Conservation (phyloP, 306 rosid genomes). For the Vigna hirtella region DNA sequence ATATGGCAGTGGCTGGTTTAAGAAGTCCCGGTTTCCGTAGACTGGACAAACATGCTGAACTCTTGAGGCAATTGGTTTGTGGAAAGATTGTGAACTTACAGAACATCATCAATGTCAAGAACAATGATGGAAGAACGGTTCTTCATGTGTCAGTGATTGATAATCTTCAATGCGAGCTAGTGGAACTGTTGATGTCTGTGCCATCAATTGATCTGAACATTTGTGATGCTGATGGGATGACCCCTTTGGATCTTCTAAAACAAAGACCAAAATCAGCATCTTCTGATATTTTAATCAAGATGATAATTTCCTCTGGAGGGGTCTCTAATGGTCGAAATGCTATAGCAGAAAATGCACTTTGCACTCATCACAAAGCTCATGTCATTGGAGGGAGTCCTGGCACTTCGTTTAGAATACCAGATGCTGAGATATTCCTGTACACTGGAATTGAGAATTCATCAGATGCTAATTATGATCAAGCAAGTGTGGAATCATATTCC, state of each 20-base stretch:
- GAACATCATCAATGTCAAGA: constrained; percentile 68
- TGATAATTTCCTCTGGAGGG: constrained; percentile 75
- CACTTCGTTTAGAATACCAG: constrained; percentile 87
- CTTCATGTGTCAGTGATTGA: constrained; percentile 78
- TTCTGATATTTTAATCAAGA: constrained; percentile 78
- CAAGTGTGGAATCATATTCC: constrained; percentile 50
- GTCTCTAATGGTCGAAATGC: constrained; percentile 49
- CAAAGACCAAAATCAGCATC: constrained; percentile 66
- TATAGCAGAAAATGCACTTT: constrained; percentile 52
- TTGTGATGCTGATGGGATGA: constrained; percentile 70
- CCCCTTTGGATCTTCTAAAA: constrained; percentile 81
- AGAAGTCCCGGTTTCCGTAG: constrained; percentile 80
- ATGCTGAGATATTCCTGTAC: constrained; percentile 88
- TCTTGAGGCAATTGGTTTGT: constrained; percentile 61
- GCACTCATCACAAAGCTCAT: constrained; percentile 58
- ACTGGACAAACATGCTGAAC: constrained; percentile 76
- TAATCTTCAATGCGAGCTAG: constrained; percentile 64
- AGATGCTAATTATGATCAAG: constrained; percentile 55
- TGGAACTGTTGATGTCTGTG: constrained; percentile 72
- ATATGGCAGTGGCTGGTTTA: constrained; percentile 90
- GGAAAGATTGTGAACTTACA: constrained; percentile 49
- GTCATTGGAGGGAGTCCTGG: constrained; percentile 83
- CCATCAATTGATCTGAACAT: constrained; percentile 72
- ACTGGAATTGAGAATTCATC: constrained; percentile 71
- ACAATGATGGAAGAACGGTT: constrained; percentile 83